Conservation (phyloP, 129 eudicot genomes). For the Heracleum sosnowskyi region DNA sequence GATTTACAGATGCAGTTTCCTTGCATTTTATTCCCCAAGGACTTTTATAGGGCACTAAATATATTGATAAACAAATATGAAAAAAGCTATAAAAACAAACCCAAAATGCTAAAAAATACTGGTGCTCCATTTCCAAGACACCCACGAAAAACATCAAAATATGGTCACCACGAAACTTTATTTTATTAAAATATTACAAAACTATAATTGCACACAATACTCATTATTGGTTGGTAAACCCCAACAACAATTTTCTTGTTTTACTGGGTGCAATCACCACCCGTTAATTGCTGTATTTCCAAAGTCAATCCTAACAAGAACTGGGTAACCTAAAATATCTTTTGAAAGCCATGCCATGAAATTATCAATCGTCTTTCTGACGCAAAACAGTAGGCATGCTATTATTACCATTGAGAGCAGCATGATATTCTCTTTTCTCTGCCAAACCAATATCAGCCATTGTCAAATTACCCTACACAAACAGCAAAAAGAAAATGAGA, state of each 20-base stretch:
- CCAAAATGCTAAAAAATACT: background rate
- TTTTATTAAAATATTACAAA: background rate
- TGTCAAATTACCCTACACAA: constrained; percentile 65
- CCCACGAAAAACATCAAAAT: background rate
- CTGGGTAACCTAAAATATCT: constrained; percentile 16
- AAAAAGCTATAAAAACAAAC: background rate
- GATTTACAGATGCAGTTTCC: constrained; percentile 29
- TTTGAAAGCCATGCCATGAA: constrained; percentile 36
- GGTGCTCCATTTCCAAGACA: too few relatives aligned
- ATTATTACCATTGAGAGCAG: constrained; percentile 82
- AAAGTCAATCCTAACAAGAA: constrained; percentile 6
- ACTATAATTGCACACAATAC: background rate
- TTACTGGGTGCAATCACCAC: constrained; percentile 16
- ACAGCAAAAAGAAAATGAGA: constrained; percentile 10
- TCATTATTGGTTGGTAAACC: background rate
- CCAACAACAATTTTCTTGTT: constrained; percentile 7
- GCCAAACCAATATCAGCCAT: constrained; percentile 86
- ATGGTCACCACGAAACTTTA: background rate
- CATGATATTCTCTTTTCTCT: constrained; percentile 84
- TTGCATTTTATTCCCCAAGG: background rate
- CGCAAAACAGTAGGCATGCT: constrained; percentile 58
- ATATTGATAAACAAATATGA: background rate
- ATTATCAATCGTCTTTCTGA: constrained; percentile 89
- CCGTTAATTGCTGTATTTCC: background rate
- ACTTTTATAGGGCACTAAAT: background rate